Percentiles rank a stretch among this genome's conserved stretches.
Conservation (phyloP, 352 stramenopile genomes). For the Phytopythium cucurbitacearum region DNA sequence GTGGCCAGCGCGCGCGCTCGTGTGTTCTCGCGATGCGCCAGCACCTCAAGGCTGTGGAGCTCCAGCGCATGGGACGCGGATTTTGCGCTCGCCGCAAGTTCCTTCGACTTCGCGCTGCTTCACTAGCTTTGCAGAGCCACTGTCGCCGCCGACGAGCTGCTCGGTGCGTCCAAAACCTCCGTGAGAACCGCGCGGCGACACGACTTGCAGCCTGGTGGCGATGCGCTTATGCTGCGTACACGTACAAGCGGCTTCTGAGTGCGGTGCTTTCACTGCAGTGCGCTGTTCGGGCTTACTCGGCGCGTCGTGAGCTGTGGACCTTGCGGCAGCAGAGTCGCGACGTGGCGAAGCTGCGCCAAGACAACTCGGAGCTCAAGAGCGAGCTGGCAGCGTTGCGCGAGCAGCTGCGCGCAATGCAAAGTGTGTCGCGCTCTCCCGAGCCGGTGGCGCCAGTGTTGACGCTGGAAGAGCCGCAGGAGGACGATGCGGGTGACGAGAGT, state of each 20-base stretch:
- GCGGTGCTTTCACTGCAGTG: slow-evolving; percentile 56
- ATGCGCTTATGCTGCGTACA: slow-evolving; percentile 19
- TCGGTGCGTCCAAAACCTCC: slow-evolving; percentile 27
- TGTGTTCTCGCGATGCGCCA: slow-evolving; percentile 37
- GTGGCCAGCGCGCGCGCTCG: slow-evolving; percentile 28
- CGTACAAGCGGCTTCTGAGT: slow-evolving; percentile 24
- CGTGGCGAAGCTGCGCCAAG: slow-evolving; percentile 62
- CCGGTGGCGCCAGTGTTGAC: slow-evolving; percentile 1
- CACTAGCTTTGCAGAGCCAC: slow-evolving; percentile 48
- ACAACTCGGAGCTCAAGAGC: slow-evolving; percentile 70
- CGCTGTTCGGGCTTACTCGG: slow-evolving; percentile 29
- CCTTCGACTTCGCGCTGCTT: slow-evolving; percentile 24
- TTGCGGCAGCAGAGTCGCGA: slow-evolving; percentile 70
- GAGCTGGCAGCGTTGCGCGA: slow-evolving; percentile 54
- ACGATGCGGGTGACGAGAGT: not conserved
- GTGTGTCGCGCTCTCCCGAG: not conserved
- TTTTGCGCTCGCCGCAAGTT: slow-evolving; percentile 36
- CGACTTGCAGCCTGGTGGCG: slow-evolving; percentile 36
- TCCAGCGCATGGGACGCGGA: slow-evolving; percentile 30
- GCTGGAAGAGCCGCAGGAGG: slow-evolving; percentile 1
- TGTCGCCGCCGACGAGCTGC: slow-evolving; percentile 35
- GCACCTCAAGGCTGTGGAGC: slow-evolving; percentile 27
- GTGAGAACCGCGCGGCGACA: slow-evolving; percentile 41
- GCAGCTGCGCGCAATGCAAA: slow-evolving; percentile 46
- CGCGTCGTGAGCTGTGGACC: slow-evolving; percentile 29